Percentiles rank a stretch among this genome's conserved stretches.
Conservation (phyloP, 805 yeast species). For the Cephaloascus albidus region DNA sequence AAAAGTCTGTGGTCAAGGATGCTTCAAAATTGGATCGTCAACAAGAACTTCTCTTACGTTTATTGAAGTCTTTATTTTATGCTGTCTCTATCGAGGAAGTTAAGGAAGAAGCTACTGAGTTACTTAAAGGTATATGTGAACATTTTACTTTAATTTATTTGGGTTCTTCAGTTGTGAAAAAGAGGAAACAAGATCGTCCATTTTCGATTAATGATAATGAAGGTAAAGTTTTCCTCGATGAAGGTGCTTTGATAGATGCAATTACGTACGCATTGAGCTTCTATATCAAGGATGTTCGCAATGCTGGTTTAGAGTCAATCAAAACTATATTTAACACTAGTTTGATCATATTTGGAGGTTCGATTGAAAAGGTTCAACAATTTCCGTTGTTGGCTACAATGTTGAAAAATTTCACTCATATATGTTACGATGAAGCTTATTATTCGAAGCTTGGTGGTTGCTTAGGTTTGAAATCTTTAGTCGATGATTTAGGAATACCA, state of each 20-base stretch:
- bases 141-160: slow-evolving; percentile 76
- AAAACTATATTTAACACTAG: slow-evolving; percentile 54
- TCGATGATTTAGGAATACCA: slow-evolving; percentile 61
- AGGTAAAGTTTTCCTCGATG: slow-evolving; percentile 62
- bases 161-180: slow-evolving; percentile 62
- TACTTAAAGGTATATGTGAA: slow-evolving; percentile 60
- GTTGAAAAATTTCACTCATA: slow-evolving; percentile 78
- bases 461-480: slow-evolving; percentile 66
- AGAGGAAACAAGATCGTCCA: slow-evolving; percentile 54
- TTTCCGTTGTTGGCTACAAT: slow-evolving; percentile 71
- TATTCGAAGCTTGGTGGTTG: slow-evolving; percentile 86
- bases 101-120: slow-evolving; percentile 51
- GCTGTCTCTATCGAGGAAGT: slow-evolving; percentile 70
- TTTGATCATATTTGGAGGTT: slow-evolving; percentile 53
- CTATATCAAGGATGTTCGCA: slow-evolving; percentile 59
- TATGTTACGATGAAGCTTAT: slow-evolving; percentile 85
- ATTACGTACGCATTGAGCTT: slow-evolving; percentile 75
- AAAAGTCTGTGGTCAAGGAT: slow-evolving; percentile 36
- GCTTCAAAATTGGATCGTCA: slow-evolving; percentile 42
- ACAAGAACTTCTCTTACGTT: slow-evolving; percentile 53
- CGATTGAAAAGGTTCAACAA: slow-evolving; percentile 51
- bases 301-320: slow-evolving; percentile 61
- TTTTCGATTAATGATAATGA: slow-evolving; percentile 75
- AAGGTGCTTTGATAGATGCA: slow-evolving; percentile 63
- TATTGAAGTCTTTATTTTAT: slow-evolving; percentile 65